Evolutionary conservation across 108 stramenopile genomes (phyloP).

Genomic region (Cyclotella atomus): DNA sequence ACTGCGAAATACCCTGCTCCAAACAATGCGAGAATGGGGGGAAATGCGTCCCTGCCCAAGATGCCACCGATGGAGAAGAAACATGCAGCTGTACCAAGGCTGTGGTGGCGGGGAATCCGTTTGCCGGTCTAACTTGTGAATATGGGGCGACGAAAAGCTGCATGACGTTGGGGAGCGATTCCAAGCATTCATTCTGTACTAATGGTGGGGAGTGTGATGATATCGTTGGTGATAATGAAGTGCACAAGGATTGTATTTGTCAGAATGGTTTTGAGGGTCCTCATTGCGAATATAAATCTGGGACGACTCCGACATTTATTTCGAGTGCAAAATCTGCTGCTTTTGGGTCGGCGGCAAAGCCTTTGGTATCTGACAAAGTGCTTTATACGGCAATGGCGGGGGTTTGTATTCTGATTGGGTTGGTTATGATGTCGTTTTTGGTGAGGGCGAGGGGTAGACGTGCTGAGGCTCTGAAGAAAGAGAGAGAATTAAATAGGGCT

Average conservation of each 20-base stretch:
- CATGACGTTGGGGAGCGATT: constrained; percentile 38
- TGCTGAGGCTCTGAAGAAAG: constrained; percentile 14
- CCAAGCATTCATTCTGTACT: constrained; percentile 64
- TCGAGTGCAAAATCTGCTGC: not conserved
- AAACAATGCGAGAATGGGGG: constrained; percentile 30
- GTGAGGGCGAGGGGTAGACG: constrained; percentile 24
- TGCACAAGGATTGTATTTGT: constrained; percentile 40
- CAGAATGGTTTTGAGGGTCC: constrained; percentile 33
- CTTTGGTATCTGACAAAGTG: not conserved
- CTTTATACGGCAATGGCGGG: constrained; percentile 26
- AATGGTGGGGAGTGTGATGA: constrained; percentile 60
- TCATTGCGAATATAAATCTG: constrained; percentile 42
- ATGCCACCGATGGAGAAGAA: constrained; percentile 4
- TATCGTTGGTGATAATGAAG: constrained; percentile 36
- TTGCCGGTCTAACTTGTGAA: constrained; percentile 51
- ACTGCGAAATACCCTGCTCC: constrained; percentile 37
- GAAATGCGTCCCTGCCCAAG: constrained; percentile 30
- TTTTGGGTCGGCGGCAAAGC: not conserved
- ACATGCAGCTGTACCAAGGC: constrained; percentile 45
- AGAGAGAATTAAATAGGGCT: constrained; percentile 28
- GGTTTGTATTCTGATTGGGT: constrained; percentile 12
- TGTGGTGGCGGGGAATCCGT: constrained; percentile 49
- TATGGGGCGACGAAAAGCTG: constrained; percentile 55
- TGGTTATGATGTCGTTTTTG: constrained; percentile 18
- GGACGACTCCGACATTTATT: constrained; percentile 13